Evolutionary conservation across 306 rosid species (phyloP), one percentile per base, ranked within the genome.

Genomic region (Nissolia schottii): DNA sequence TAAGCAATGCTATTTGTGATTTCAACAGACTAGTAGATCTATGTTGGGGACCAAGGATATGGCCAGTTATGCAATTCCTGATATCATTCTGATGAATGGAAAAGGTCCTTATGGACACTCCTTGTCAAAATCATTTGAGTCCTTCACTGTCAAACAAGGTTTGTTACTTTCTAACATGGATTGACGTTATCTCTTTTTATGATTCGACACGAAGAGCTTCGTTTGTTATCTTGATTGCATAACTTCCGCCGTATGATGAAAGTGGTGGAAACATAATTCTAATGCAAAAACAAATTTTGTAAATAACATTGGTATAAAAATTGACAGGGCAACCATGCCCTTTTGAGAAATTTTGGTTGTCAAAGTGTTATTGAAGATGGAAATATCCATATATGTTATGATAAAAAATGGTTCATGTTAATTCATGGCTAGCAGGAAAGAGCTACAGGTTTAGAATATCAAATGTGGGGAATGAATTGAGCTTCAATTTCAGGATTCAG

Each of bases 401-500:
- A 8, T 58, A 58, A 31, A 29, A 59, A 4, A n/a, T 31, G 38
- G 11, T 48, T 53, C 3, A 22, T 23, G 32, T 53, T 54, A 38
- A 58, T 27, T 49, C 15, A 15, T 54, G 70, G 69, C 57, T 22
- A 65, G 74, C 76, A 85, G 90, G 88, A 61, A 83, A 76, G 83
- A 82, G 86, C 7, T 87, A 85, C 67, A 67, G 92, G 78, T 70
- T 87, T 14, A 85, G 88, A 67, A 77, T 87, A 81, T 85, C 96
- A 64, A 87, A 89, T 18, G 96, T 89, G 51, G 92, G 92, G 32
- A 81, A 50, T 29, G 64, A 81, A 2, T 37, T 76, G 67, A 89
- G 92, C 54, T 81, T 85, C 81, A 87, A 87, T 67, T 79, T 89
- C 71, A 79, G 83, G 84, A 85, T 89, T 75, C 88, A 83, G 53